These are phyloP conservation scores for Colletotrichum noveboracense DNA, from an alignment of 2,329 filamentous ascomycete species.

Conservation along the genomic window DNA sequence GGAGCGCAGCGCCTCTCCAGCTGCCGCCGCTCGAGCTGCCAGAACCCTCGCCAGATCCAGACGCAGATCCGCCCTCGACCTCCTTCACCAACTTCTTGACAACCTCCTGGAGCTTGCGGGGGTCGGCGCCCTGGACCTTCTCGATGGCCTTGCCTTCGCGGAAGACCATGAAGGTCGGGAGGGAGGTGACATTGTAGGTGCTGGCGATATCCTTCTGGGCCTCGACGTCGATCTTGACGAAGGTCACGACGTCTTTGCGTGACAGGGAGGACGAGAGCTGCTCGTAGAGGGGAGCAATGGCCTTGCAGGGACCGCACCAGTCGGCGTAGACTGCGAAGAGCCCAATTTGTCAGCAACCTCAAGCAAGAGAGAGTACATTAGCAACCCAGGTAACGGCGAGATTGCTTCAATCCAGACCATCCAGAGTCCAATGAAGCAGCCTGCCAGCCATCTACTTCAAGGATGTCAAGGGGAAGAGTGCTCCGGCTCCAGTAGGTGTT, in stretches of 20 bases:
- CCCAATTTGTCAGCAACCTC: constrained; percentile 29
- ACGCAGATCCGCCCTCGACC: constrained; percentile 43
- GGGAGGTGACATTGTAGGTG: constrained; percentile 75
- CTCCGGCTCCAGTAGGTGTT: not conserved
- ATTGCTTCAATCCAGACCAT: not conserved
- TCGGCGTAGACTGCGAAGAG: constrained; percentile 76
- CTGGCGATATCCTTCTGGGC: constrained; percentile 74
- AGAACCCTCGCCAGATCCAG: constrained; percentile 45
- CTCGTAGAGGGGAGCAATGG: constrained; percentile 84
- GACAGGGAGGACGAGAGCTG: constrained; percentile 75
- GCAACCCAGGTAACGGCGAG: not conserved
- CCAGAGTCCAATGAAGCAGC: not conserved
- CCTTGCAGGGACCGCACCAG: constrained; percentile 85
- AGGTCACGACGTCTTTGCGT: constrained; percentile 75
- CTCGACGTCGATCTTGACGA: constrained; percentile 88
- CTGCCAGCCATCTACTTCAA: not conserved
- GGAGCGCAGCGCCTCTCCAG: constrained; percentile 79
- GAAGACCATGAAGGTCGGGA: constrained; percentile 94
- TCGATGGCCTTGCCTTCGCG: constrained; percentile 71
- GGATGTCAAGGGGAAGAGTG: constrained; percentile 31
- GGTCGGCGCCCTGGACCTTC: constrained; percentile 77
- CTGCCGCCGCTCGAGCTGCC: constrained; percentile 46
- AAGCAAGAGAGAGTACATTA: not conserved
- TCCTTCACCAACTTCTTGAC: constrained; percentile 75
- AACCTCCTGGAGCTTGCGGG: constrained; percentile 70